Conservation (phyloP, 192 early-diverging fungal species). For the Gamsiella multidivaricata region DNA sequence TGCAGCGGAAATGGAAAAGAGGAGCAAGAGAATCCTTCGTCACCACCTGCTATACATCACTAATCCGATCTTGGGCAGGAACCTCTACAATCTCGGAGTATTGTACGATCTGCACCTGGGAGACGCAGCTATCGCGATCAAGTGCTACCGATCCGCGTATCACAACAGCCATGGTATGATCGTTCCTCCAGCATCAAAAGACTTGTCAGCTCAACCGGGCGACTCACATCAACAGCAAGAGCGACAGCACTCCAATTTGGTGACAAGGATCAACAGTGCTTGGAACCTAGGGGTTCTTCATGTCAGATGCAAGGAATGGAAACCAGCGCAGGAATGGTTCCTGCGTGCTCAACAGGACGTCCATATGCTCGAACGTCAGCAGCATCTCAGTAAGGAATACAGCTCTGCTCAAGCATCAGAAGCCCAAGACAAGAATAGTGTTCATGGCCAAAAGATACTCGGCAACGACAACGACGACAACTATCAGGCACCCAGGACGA, state of each 20-base stretch:
- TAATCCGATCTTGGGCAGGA: conserved; percentile 36
- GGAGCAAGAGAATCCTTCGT: conserved; percentile 23
- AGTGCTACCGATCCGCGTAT: conserved; percentile 33
- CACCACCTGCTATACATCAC: conserved; percentile 39
- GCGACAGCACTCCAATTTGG: neutral
- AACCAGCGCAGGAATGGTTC: conserved; percentile 26
- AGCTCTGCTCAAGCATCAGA: too few relatives aligned
- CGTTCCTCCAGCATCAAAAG: neutral
- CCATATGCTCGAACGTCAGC: conserved; percentile 5
- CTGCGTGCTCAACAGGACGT: conserved; percentile 27
- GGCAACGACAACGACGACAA: neutral
- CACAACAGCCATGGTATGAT: conserved; percentile 5
- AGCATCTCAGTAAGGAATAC: neutral
- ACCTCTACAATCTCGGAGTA: conserved; percentile 45
- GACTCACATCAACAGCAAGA: neutral
- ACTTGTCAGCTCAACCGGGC: neutral
- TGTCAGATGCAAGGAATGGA: conserved; percentile 28
- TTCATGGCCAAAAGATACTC: neutral
- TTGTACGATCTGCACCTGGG: conserved; percentile 30
- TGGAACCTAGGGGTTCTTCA: conserved; percentile 41
- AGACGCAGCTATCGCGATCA: conserved; percentile 12
- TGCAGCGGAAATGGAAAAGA: neutral
- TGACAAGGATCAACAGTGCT: conserved; percentile 45
- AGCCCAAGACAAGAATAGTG: too few relatives aligned
- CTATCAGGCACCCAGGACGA: neutral